Evolutionary conservation across 2,329 filamentous ascomycete genomes (phyloP).

Genomic region (Fusarium burgessii): DNA sequence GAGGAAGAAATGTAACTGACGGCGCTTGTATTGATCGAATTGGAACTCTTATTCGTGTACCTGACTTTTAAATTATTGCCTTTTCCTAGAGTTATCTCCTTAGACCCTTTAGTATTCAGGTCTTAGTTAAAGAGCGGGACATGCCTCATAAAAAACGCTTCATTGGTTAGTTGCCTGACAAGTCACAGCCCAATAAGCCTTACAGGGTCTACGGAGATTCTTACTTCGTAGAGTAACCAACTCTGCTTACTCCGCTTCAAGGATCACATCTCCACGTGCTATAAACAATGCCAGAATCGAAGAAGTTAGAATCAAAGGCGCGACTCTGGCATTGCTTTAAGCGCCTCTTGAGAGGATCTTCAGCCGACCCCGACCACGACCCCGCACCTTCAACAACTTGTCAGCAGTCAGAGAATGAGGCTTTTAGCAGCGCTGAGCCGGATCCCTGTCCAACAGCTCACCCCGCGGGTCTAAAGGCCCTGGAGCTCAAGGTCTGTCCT

Average conservation of each 20-base stretch:
- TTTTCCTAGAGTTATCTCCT: not conserved
- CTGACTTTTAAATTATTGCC: not conserved
- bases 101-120: not conserved
- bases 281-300: too few relatives aligned
- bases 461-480: not conserved
- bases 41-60: not conserved
- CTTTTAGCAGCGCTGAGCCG: not conserved
- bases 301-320: too few relatives aligned
- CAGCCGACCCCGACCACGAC: not conserved
- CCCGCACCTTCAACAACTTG: not conserved
- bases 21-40: not conserved
- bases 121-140: not conserved
- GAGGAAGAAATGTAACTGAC: not conserved
- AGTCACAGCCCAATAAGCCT: not conserved
- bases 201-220: not conserved
- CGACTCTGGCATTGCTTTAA: too few relatives aligned
- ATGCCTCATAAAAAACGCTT: not conserved
- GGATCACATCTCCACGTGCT: not conserved
- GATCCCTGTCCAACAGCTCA: not conserved
- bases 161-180: not conserved
- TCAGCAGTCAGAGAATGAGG: not conserved
- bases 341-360: not conserved
- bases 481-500: not conserved
- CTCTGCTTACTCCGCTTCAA: not conserved
- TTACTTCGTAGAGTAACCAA: not conserved